These are phyloP conservation scores for Cladorrhinum sp. DNA, from an alignment of 2,329 filamentous ascomycete genomes.

Conservation along the genomic window DNA sequence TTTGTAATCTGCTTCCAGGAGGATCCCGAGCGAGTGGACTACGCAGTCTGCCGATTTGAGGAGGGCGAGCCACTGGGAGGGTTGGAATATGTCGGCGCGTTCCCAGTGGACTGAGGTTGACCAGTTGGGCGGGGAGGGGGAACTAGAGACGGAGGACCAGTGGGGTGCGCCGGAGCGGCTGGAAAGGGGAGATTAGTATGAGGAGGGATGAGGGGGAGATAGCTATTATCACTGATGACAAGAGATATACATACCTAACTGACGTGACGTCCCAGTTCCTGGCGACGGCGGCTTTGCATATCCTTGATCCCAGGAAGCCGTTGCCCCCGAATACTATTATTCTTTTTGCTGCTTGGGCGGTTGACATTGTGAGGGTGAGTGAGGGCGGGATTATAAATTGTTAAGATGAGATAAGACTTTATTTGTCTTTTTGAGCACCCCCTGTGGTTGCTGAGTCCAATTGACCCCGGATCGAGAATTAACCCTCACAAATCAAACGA, in stretches of 20 bases:
- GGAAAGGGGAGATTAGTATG: constrained; percentile 7
- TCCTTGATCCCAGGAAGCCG: constrained; percentile 82
- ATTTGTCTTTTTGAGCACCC: background rate
- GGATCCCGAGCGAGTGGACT: constrained; percentile 92
- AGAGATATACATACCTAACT: constrained; percentile 78
- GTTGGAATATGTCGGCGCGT: constrained; percentile 80
- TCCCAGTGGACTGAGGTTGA: constrained; percentile 81
- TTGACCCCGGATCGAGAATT: too few relatives aligned
- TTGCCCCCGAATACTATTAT: constrained; percentile 91
- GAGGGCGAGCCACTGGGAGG: constrained; percentile 72
- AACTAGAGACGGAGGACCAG: constrained; percentile 79
- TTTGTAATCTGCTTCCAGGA: constrained; percentile 98
- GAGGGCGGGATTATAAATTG: background rate
- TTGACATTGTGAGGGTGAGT: constrained; percentile 41
- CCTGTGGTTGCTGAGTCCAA: background rate
- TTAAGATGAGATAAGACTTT: too few relatives aligned
- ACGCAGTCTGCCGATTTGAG: constrained; percentile 78
- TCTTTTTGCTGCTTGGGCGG: constrained; percentile 57
- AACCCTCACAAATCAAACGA: too few relatives aligned
- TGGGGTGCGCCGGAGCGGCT: constrained; percentile 87
- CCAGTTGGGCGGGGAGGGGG: constrained; percentile 70
- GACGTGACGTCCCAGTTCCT: constrained; percentile 91
- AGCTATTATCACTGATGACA: too few relatives aligned
- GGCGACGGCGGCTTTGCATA: constrained; percentile 84
- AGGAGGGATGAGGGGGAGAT: background rate